Conservation (phyloP, 768 basidiomycete species). For the Trametes elegans region DNA sequence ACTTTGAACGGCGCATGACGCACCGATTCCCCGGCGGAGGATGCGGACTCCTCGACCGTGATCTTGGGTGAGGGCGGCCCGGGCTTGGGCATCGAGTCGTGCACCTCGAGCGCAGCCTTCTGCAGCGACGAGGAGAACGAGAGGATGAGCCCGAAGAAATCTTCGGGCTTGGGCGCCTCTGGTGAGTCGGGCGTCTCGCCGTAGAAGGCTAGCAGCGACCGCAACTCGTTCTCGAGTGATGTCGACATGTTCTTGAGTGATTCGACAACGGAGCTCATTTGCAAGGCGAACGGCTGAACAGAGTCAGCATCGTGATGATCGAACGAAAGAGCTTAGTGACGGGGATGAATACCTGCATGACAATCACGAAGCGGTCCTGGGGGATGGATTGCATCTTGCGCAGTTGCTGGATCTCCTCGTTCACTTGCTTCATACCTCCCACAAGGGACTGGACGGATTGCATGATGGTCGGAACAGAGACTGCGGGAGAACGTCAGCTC, state of each 20-base stretch:
- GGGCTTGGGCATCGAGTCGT: slow-evolving; percentile 45
- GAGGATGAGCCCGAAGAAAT: slow-evolving; percentile 75
- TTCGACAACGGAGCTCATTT: slow-evolving; percentile 53
- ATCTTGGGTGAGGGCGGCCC: slow-evolving; percentile 21
- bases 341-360: slow-evolving; percentile 60
- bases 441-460: slow-evolving; percentile 59
- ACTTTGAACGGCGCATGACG: background rate
- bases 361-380: slow-evolving; percentile 57
- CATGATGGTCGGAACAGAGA: slow-evolving; percentile 66
- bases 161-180: slow-evolving; percentile 72
- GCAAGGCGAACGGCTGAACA: slow-evolving; percentile 34
- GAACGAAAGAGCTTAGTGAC: background rate
- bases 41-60: slow-evolving; percentile 15
- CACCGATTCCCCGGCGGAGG: slow-evolving; percentile 22
- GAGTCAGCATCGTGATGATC: background rate
- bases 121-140: slow-evolving; percentile 73
- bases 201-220: slow-evolving; percentile 63
- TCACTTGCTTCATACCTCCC: slow-evolving; percentile 54
- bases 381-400: slow-evolving; percentile 28
- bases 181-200: slow-evolving; percentile 69
- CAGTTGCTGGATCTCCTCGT: slow-evolving; percentile 52
- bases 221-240: slow-evolving; percentile 59
- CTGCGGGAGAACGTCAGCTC: slow-evolving; percentile 35
- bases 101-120: slow-evolving; percentile 71
- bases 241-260: slow-evolving; percentile 61